Evolutionary conservation across 2,329 filamentous ascomycete species (phyloP), one percentile per base, ranked within the genome.

Genomic region (Drechslerella dactyloides): DNA sequence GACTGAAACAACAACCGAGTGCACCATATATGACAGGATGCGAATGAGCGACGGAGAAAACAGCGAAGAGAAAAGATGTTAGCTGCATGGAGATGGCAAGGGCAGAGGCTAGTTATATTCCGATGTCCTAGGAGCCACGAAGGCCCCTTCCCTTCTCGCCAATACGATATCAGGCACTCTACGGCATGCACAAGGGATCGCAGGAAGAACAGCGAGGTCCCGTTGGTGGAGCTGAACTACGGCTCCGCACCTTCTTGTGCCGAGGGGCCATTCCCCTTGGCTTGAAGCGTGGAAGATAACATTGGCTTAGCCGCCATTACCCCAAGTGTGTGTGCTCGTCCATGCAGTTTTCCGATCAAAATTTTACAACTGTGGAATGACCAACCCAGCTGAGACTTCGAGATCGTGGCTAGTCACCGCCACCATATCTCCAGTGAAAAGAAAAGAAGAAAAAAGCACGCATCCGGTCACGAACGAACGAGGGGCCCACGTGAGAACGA

Each of bases 61-160:
- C 44, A 50, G 66, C 37, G 51, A 54, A 37, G 42, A 60, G 35
- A n/a, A 51, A 23, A 40, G 51, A 42, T n/a, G 44, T 35, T 51
- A 42, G 24, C 17, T 35, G 52, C 37, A 51, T n/a, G 23, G 44
- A 24, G 24, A 52, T 46, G 5, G 51, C 40, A 3, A 35, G 58
- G 52, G 24, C 35, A 60, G 19, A n/a, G 50, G 37, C 65, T 58
- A 53, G 59, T 63, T 69, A 63, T 69, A 69, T 63, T 69, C 42
- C 19, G 5, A 27, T 30, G 13, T 4, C 37, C 5, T 42, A 4
- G 37, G 2, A 15, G 37, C 52, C 52, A 52, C n/a, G 33, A 44
- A 11, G 23, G 8, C 21, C 30, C 11, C 37, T 11, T 19, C 51
- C 21, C 24, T 27, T 23, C 17, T 23, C 50, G 23, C 27, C 23